Percentiles rank a stretch among this genome's conserved stretches.
These are phyloP conservation scores for Rhizopogon vulgaris DNA, from an alignment of 768 basidiomycete genomes.

Conservation along the genomic window DNA sequence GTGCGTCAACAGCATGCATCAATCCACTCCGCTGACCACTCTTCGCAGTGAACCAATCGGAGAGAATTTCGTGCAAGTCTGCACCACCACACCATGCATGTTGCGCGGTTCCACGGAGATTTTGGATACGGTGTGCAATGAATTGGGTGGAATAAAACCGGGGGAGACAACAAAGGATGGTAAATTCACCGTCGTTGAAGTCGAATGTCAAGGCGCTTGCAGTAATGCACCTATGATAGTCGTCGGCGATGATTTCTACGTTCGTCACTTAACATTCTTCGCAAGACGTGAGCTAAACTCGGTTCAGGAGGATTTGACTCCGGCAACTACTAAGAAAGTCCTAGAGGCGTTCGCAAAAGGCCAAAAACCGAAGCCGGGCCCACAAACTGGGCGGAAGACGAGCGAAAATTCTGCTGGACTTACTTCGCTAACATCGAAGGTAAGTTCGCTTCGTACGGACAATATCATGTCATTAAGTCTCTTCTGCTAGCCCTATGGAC, in stretches of 20 bases:
- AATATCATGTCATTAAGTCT: slow-evolving; percentile 6
- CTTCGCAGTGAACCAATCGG: slow-evolving; percentile 81
- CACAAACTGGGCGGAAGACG: slow-evolving; percentile 80
- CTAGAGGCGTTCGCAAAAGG: slow-evolving; percentile 76
- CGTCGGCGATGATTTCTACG: slow-evolving; percentile 95
- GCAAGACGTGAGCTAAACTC: slow-evolving; percentile 6
- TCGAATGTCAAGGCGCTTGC: slow-evolving; percentile 98
- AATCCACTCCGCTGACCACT: background rate
- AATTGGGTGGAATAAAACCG: slow-evolving; percentile 78
- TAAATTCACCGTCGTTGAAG: slow-evolving; percentile 96
- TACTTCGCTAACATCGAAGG: slow-evolving; percentile 74
- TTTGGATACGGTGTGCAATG: slow-evolving; percentile 73
- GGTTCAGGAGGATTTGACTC: slow-evolving; percentile 75
- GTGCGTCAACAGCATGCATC: slow-evolving; percentile 34
- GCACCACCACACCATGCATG: slow-evolving; percentile 99
- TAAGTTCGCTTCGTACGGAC: slow-evolving; percentile 21
- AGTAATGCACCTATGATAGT: slow-evolving; percentile 97
- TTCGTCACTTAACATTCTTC: slow-evolving; percentile 32
- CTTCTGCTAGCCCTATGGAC: slow-evolving; percentile 75
- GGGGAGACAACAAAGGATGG: slow-evolving; percentile 94
- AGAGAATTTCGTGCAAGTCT: slow-evolving; percentile 92
- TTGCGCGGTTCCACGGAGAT: slow-evolving; percentile 88
- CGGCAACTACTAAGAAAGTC: slow-evolving; percentile 71
- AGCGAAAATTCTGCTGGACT: slow-evolving; percentile 93
- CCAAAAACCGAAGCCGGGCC: slow-evolving; percentile 87